Percentiles rank a stretch among this genome's conserved stretches.
Evolutionary conservation across 768 basidiomycete species (phyloP).

Genomic region (Mycena vitilis): DNA sequence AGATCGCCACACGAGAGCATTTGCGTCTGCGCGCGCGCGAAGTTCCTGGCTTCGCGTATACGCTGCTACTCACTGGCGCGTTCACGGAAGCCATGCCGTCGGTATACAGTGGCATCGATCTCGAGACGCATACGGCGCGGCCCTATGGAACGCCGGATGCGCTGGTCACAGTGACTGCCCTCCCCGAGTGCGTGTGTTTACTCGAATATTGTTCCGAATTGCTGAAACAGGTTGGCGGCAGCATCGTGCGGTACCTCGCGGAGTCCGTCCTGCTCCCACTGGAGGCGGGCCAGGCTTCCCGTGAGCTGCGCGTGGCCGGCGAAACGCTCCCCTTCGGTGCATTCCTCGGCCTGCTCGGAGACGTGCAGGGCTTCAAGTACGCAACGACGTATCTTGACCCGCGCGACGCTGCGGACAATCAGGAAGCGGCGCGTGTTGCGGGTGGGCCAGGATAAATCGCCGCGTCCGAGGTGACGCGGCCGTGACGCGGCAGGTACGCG

Average conservation of each 20-base stretch:
- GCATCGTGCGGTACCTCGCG: constrained; percentile 1
- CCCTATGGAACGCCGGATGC: constrained; percentile 6
- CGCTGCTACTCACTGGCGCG: constrained; percentile 3
- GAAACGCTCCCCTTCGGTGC: constrained; percentile 4
- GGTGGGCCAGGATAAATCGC: background rate
- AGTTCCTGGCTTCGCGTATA: constrained; percentile 5
- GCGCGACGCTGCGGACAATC: background rate
- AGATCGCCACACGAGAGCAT: background rate
- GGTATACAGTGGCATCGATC: background rate
- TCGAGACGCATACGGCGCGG: constrained; percentile 8
- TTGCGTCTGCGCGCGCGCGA: constrained; percentile 1
- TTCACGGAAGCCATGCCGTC: constrained; percentile 6
- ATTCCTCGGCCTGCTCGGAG: background rate
- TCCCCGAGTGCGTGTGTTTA: background rate
- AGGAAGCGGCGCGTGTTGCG: constrained; percentile 2
- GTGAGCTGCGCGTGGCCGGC: constrained; percentile 9
- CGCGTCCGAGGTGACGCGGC: too few relatives aligned
- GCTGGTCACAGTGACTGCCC: background rate
- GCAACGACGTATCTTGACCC: background rate
- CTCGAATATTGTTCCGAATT: too few relatives aligned
- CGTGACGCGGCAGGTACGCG: too few relatives aligned
- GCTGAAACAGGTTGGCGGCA: background rate
- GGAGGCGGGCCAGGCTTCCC: background rate
- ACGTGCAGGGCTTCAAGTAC: constrained; percentile 9
- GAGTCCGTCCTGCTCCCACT: constrained; percentile 1